phyloP scores from a whole-genome alignment of 2,329 filamentous ascomycete species.

The Aspergillus sp. region DNA sequence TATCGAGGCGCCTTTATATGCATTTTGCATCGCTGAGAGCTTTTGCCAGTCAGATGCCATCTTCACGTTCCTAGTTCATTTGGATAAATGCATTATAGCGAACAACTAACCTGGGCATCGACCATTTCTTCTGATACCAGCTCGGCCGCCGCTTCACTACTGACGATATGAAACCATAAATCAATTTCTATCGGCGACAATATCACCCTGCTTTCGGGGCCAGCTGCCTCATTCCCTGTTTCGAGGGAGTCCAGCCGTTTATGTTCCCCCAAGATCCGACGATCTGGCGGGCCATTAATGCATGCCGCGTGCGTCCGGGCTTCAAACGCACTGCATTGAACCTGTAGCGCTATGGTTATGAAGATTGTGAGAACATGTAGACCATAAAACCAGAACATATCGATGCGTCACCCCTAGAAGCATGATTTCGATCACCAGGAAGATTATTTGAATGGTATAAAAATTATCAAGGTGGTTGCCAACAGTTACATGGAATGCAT shows the following conservation, averaged over 20 bases:
- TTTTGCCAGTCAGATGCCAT: slow-evolving; percentile 9
- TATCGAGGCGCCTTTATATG: slow-evolving; percentile 41
- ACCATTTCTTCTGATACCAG: slow-evolving; percentile 28
- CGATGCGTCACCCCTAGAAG: slow-evolving; percentile 3
- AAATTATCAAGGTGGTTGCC: slow-evolving; percentile 1
- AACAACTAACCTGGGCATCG: slow-evolving; percentile 24
- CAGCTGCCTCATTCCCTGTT: slow-evolving; percentile 3
- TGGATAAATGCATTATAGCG: not conserved
- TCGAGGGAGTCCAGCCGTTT: slow-evolving; percentile 15
- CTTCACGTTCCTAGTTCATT: not conserved
- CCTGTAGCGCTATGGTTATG: slow-evolving; percentile 9
- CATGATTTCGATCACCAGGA: not conserved
- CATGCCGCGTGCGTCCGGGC: slow-evolving; percentile 20
- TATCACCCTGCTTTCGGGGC: slow-evolving; percentile 13
- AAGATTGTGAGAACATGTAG: slow-evolving; percentile 13
- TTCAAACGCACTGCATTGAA: slow-evolving; percentile 11
- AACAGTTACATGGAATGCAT: slow-evolving; percentile 8
- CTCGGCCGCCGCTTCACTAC: slow-evolving; percentile 19
- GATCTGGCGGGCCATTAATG: slow-evolving; percentile 22
- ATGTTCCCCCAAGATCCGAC: slow-evolving; percentile 19
- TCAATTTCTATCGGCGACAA: slow-evolving; percentile 27
- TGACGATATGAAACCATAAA: slow-evolving; percentile 39
- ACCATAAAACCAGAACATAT: slow-evolving; percentile 18
- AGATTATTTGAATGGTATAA: slow-evolving; percentile 1
- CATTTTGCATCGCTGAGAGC: slow-evolving; percentile 36